Conservation (phyloP, 371 early-diverging fungal genomes). For the Circinella umbellata region DNA sequence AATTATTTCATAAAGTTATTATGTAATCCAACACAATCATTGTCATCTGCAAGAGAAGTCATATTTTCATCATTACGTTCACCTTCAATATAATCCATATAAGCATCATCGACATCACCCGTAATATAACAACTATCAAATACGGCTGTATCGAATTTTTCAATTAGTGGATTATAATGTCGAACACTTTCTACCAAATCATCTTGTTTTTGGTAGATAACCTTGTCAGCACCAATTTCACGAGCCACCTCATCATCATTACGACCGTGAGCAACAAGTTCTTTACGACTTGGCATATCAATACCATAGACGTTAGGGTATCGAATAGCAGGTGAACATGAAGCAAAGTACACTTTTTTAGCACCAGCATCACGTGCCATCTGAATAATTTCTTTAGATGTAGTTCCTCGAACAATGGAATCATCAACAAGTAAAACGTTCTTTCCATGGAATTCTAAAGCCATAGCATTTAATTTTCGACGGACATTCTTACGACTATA, state of each 20-base stretch:
- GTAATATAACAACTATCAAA: constrained; percentile 94
- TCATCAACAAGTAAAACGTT: constrained; percentile 97
- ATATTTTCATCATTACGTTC: constrained; percentile 49
- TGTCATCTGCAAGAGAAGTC: constrained; percentile 31
- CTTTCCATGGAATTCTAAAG: constrained; percentile 92
- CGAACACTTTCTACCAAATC: constrained; percentile 83
- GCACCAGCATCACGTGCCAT: constrained; percentile 99
- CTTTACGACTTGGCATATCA: constrained; percentile 95
- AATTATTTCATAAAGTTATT: constrained; percentile 46
- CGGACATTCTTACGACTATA: constrained; percentile 89
- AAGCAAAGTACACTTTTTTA: constrained; percentile 97
- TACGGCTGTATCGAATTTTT: constrained; percentile 91
- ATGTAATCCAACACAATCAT: constrained; percentile 69
- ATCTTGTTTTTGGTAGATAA: constrained; percentile 89
- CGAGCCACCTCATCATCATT: constrained; percentile 83
- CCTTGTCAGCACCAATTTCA: constrained; percentile 90
- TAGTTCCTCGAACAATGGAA: constrained; percentile 97
- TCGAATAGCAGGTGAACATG: constrained; percentile 94
- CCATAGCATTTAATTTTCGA: constrained; percentile 97
- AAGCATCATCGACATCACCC: constrained; percentile 82
- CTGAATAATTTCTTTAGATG: constrained; percentile 95
- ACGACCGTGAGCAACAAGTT: constrained; percentile 86
- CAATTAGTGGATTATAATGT: constrained; percentile 82
- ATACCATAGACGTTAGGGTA: constrained; percentile 99
- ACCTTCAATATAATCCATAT: constrained; percentile 78